Percentiles rank a stretch among this genome's conserved stretches.
Conservation (phyloP, 2,329 filamentous ascomycete genomes). For the Colletotrichum tabaci region DNA sequence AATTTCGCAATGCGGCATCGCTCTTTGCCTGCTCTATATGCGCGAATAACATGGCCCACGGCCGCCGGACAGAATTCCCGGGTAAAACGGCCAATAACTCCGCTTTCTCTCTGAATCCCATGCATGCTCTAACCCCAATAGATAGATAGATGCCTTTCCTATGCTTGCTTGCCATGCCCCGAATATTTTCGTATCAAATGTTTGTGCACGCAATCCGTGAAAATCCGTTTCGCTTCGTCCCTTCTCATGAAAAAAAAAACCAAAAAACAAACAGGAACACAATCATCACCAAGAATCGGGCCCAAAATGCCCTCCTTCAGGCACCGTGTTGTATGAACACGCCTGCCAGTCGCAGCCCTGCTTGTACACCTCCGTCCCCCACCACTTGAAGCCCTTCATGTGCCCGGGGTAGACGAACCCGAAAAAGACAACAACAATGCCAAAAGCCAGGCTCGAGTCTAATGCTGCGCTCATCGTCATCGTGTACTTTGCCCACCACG, state of each 20-base stretch:
- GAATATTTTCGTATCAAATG: background rate
- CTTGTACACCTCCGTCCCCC: conserved; percentile 90
- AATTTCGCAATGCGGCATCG: conserved; percentile 11
- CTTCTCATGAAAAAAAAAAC: conserved; percentile 6
- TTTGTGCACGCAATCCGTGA: background rate
- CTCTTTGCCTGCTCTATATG: conserved; percentile 22
- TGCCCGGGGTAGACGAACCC: conserved; percentile 86
- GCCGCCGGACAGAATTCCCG: background rate
- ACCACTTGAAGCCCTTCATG: conserved; percentile 84
- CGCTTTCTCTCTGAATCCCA: background rate
- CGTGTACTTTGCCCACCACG: conserved; percentile 93
- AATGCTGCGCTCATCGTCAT: conserved; percentile 90
- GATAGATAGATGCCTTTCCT: conserved; percentile 4
- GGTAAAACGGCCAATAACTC: background rate
- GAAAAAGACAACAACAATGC: conserved; percentile 88
- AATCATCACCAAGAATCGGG: conserved; percentile 69
- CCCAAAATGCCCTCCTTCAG: conserved; percentile 76
- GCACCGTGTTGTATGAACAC: conserved; percentile 78
- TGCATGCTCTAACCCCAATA: background rate
- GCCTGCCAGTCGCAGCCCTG: conserved; percentile 88
- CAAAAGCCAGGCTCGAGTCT: conserved; percentile 86
- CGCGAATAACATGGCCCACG: background rate
- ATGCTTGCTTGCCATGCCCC: conserved; percentile 30
- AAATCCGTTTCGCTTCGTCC: conserved; percentile 27
- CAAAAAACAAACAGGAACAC: too few species aligned